These are phyloP conservation scores for Colletotrichum incanum DNA, from an alignment of 2,329 filamentous ascomycete genomes.

Conservation along the genomic window DNA sequence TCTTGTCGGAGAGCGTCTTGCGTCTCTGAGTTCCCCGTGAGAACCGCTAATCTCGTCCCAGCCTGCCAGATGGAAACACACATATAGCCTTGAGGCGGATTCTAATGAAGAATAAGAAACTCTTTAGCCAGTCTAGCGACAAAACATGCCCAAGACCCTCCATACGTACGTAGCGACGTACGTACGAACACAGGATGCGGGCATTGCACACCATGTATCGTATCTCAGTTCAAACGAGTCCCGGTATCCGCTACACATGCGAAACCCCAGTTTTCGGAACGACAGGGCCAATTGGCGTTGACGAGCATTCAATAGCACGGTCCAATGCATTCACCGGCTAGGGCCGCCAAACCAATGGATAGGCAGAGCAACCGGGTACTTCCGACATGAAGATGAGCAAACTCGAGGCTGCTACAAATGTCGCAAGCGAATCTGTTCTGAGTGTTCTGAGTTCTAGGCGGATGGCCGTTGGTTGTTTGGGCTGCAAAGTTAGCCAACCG, in stretches of 20 bases:
- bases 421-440: not conserved
- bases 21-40: no score
- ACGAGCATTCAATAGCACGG: not conserved
- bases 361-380: not conserved
- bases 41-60: not conserved
- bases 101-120: not conserved
- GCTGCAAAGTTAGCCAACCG: not conserved
- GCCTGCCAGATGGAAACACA: not conserved
- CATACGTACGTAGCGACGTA: not conserved
- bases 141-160: not conserved
- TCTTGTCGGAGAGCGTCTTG: slow-evolving; percentile 20
- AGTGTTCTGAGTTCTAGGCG: slow-evolving; percentile 10
- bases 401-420: not conserved
- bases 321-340: not conserved
- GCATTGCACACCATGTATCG: no score
- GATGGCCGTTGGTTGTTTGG: not conserved
- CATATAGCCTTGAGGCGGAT: not conserved
- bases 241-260: slow-evolving; percentile 8
- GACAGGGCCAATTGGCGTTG: not conserved
- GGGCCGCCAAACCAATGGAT: not conserved
- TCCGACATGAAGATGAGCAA: slow-evolving; percentile 29
- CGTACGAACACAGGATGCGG: not conserved
- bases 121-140: not conserved
- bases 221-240: slow-evolving; percentile 23
- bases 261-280: slow-evolving; percentile 17